Evolutionary conservation across 768 basidiomycete genomes (phyloP).

Genomic region (Rhizopogon roseolus): DNA sequence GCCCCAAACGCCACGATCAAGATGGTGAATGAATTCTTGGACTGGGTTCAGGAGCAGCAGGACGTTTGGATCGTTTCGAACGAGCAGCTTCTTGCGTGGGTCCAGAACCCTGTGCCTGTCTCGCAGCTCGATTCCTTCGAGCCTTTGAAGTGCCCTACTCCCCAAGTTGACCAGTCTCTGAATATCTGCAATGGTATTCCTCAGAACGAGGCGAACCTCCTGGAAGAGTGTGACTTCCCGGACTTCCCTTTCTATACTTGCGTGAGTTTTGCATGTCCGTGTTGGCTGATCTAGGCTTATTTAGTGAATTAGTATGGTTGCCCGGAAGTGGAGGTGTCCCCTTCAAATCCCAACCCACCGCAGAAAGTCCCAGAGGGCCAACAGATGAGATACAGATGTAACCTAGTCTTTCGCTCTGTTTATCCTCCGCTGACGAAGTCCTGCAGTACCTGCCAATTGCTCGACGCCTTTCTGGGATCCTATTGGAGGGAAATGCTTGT

Average conservation of each 20-base stretch:
- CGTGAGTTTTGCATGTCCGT: constrained; percentile 34
- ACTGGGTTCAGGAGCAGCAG: constrained; percentile 71
- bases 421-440: constrained; percentile 1
- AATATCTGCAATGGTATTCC: constrained; percentile 80
- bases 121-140: constrained; percentile 49
- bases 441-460: constrained; percentile 63
- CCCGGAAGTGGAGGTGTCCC: constrained; percentile 48
- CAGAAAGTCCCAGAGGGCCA: constrained; percentile 46
- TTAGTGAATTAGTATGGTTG: constrained; percentile 61
- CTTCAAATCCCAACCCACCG: constrained; percentile 59
- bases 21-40: constrained; percentile 77
- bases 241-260: constrained; percentile 82
- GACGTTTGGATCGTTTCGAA: constrained; percentile 76
- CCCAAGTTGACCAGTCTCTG: constrained; percentile 44
- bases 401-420: constrained; percentile 16
- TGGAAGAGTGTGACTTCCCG: constrained; percentile 57
- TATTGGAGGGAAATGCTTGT: constrained; percentile 58
- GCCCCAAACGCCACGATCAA: constrained; percentile 49
- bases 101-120: constrained; percentile 60
- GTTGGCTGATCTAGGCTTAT: neutral
- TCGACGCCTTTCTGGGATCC: constrained; percentile 84
- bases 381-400: constrained; percentile 51
- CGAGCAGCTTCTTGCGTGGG: constrained; percentile 71
- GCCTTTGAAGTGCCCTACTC: constrained; percentile 60
- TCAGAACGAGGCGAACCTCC: constrained; percentile 56